Evolutionary conservation across 805 yeast species (phyloP).

Genomic region (Candida boleticola): DNA sequence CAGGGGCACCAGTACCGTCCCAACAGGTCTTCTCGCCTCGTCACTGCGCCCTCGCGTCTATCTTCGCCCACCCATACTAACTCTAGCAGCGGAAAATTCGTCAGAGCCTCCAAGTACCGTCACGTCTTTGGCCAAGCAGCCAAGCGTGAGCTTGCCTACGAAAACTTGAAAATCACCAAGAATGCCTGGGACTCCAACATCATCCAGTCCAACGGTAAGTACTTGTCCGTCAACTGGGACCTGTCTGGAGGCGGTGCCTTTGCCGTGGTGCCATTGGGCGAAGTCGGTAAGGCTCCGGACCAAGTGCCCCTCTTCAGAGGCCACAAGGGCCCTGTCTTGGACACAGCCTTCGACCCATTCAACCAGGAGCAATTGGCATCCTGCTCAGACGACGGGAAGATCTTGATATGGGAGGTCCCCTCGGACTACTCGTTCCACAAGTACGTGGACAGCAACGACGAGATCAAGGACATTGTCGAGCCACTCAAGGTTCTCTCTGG

Average conservation of each 20-base stretch:
- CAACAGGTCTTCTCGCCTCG: too few species aligned
- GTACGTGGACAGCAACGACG: constrained; percentile 51
- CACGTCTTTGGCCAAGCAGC: constrained; percentile 91
- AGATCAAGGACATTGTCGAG: constrained; percentile 57
- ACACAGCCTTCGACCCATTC: constrained; percentile 94
- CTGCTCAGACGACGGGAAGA: constrained; percentile 75
- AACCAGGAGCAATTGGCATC: constrained; percentile 72
- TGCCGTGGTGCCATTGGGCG: constrained; percentile 84
- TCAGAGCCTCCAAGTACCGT: constrained; percentile 94
- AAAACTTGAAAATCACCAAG: constrained; percentile 73
- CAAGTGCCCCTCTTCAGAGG: constrained; percentile 92
- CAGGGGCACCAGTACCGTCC: too few species aligned
- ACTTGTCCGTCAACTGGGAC: constrained; percentile 85
- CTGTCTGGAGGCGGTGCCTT: constrained; percentile 98
- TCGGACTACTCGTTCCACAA: constrained; percentile 70
- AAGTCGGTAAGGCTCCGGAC: constrained; percentile 92
- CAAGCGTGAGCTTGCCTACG: constrained; percentile 68
- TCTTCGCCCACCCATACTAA: too few species aligned
- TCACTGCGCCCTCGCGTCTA: too few species aligned
- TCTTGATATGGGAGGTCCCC: constrained; percentile 88
- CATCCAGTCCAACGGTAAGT: constrained; percentile 83
- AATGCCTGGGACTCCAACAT: constrained; percentile 97
- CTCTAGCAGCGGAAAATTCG: constrained; percentile 52
- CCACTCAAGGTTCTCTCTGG: constrained; percentile 75
- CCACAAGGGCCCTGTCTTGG: constrained; percentile 91